Evolutionary conservation across 78 protist species (phyloP).

Genomic region (Dictyostelium discoideum): DNA sequence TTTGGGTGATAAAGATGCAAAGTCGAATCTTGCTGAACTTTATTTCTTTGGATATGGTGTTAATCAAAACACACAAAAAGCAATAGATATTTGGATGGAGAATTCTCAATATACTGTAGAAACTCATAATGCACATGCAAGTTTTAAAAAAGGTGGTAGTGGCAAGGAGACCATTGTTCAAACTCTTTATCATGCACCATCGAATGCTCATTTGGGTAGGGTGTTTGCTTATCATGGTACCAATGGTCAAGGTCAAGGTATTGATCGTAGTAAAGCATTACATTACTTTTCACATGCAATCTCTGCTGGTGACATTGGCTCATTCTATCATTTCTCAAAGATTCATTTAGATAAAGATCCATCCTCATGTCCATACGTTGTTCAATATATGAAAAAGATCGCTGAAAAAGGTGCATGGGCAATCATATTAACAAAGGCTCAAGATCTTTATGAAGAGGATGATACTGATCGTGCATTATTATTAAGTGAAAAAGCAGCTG

Average conservation of each 20-base stretch:
- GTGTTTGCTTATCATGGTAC: conserved; percentile 22
- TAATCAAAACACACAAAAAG: conserved; percentile 20
- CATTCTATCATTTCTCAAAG: conserved; percentile 79
- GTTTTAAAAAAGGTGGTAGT: not conserved
- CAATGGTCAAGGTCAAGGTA: not conserved
- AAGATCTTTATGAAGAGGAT: conserved; percentile 72
- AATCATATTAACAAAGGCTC: conserved; percentile 51
- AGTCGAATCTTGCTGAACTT: conserved; percentile 54
- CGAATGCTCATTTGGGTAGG: conserved; percentile 79
- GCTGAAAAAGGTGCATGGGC: conserved; percentile 87
- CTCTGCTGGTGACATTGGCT: conserved; percentile 48
- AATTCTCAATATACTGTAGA: conserved; percentile 41
- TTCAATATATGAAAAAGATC: conserved; percentile 74
- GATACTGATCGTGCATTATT: conserved; percentile 63
- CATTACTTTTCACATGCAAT: conserved; percentile 58
- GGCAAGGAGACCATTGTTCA: not conserved
- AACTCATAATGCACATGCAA: not conserved
- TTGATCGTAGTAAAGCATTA: conserved; percentile 65
- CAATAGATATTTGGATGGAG: conserved; percentile 24
- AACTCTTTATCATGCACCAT: not conserved
- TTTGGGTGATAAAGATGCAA: conserved; percentile 57
- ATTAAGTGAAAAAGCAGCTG: conserved; percentile 85
- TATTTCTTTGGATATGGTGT: conserved; percentile 81
- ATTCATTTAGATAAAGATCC: not conserved
- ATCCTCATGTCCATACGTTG: conserved; percentile 67